Evolutionary conservation across 148 eudicot species (phyloP).

Genomic region (Polygonum maritimum): DNA sequence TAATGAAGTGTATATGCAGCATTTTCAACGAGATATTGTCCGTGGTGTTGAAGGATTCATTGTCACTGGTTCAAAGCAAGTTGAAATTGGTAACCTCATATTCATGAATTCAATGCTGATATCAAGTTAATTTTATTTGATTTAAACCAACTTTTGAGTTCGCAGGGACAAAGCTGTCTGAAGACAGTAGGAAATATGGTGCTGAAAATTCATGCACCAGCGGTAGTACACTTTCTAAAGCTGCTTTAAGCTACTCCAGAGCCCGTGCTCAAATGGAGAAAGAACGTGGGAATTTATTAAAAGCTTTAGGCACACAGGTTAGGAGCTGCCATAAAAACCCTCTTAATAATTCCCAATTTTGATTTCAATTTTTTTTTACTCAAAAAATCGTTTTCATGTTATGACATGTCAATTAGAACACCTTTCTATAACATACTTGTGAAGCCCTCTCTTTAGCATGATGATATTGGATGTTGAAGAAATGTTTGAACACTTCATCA

Average conservation of each 20-base stretch:
- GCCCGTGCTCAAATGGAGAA: constrained; percentile 94
- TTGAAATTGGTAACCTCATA: constrained; percentile 63
- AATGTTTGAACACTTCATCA: not conserved
- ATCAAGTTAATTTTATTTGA: not conserved
- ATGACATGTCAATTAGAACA: not conserved
- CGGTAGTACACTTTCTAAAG: constrained; percentile 81
- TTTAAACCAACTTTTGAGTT: not conserved
- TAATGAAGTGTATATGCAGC: constrained; percentile 37
- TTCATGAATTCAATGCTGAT: not conserved
- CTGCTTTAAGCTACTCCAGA: constrained; percentile 69
- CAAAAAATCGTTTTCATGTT: not conserved
- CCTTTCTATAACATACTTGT: not conserved
- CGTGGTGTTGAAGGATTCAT: constrained; percentile 98
- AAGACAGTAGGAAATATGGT: constrained; percentile 97
- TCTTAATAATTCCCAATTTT: not conserved
- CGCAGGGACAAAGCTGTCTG: constrained; percentile 86
- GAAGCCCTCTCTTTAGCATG: not conserved
- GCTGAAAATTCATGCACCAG: constrained; percentile 89
- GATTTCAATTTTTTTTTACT: not conserved
- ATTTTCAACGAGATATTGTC: constrained; percentile 96
- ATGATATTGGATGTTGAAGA: not conserved
- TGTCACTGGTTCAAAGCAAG: constrained; percentile 96
- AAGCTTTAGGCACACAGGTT: constrained; percentile 98
- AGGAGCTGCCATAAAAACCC: constrained; percentile 1
- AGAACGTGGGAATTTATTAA: constrained; percentile 81